Percentiles rank a stretch among this genome's conserved stretches.
phyloP scores from a whole-genome alignment of 129 eudicot species.

The Saussurea involucrata region DNA sequence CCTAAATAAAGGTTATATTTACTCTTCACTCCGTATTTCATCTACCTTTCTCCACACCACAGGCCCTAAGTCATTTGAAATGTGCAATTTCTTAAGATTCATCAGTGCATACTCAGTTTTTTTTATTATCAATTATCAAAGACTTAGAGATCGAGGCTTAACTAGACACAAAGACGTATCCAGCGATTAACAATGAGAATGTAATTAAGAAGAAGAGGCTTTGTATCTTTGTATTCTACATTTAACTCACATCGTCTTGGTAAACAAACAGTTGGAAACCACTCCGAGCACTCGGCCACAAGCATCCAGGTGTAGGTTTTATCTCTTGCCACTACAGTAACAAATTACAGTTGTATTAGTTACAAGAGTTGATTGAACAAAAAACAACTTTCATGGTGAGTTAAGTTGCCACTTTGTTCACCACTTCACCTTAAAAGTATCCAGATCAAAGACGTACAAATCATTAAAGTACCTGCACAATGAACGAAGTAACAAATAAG shows the following conservation, averaged over 20 bases:
- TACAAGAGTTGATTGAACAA: constrained; percentile 2
- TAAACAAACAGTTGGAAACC: constrained; percentile 87
- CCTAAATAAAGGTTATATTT: neutral
- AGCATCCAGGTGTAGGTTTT: constrained; percentile 81
- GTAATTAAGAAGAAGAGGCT: neutral
- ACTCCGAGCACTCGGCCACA: constrained; percentile 98
- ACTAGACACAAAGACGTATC: neutral
- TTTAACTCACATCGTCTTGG: constrained; percentile 79
- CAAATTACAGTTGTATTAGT: constrained; percentile 18
- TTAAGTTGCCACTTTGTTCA: constrained; percentile 1
- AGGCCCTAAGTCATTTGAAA: neutral
- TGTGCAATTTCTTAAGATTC: neutral
- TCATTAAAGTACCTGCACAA: constrained; percentile 79
- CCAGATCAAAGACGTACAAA: constrained; percentile 84
- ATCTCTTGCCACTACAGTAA: constrained; percentile 89
- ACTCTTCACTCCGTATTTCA: neutral
- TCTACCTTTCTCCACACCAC: neutral
- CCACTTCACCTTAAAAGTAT: constrained; percentile 73
- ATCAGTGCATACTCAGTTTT: neutral
- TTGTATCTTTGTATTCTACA: neutral
- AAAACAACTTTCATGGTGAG: neutral
- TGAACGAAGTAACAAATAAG: constrained; percentile 11
- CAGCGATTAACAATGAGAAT: neutral
- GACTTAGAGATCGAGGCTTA: neutral
- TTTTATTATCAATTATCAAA: neutral